Percentiles rank a stretch among this genome's conserved stretches.
Evolutionary conservation across 2,329 filamentous ascomycete species (phyloP).

Genomic region (Myriosclerotinia duriaeana): DNA sequence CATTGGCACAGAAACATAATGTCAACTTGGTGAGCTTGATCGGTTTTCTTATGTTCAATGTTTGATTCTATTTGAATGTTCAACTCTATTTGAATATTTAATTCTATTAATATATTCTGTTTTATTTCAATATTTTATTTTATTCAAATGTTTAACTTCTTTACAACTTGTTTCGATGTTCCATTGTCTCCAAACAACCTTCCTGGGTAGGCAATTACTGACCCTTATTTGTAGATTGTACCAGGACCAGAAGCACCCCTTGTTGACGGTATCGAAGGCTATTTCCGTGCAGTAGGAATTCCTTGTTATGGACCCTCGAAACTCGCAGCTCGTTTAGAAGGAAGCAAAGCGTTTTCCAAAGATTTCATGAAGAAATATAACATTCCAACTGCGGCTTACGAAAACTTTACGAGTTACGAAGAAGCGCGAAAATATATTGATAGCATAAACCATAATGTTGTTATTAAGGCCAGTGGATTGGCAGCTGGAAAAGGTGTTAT

Average conservation of each 20-base stretch:
- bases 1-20: slow-evolving; percentile 68
- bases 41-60: background rate
- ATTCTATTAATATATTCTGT: background rate
- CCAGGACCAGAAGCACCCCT: slow-evolving; percentile 93
- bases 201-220: background rate
- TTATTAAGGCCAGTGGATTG: slow-evolving; percentile 91
- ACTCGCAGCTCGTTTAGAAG: slow-evolving; percentile 85
- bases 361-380: slow-evolving; percentile 92
- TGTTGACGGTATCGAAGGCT: slow-evolving; percentile 83
- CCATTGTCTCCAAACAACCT: background rate
- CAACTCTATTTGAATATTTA: background rate
- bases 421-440: slow-evolving; percentile 74
- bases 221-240: slow-evolving; percentile 53
- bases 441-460: slow-evolving; percentile 67
- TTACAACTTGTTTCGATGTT: no score
- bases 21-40: slow-evolving; percentile 59
- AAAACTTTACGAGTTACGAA: slow-evolving; percentile 80
- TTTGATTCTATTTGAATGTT: background rate
- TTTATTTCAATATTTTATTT: background rate
- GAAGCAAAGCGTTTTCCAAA: slow-evolving; percentile 95
- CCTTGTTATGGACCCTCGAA: slow-evolving; percentile 74
- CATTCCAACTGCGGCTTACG: slow-evolving; percentile 88
- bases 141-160: background rate
- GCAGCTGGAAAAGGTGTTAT: slow-evolving; percentile 96
- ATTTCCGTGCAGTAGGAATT: slow-evolving; percentile 57